A percentile compares a stretch with the other conserved stretches of the same genome.
Conservation (phyloP, 805 yeast species). For the Komagataella kurtzmanii region DNA sequence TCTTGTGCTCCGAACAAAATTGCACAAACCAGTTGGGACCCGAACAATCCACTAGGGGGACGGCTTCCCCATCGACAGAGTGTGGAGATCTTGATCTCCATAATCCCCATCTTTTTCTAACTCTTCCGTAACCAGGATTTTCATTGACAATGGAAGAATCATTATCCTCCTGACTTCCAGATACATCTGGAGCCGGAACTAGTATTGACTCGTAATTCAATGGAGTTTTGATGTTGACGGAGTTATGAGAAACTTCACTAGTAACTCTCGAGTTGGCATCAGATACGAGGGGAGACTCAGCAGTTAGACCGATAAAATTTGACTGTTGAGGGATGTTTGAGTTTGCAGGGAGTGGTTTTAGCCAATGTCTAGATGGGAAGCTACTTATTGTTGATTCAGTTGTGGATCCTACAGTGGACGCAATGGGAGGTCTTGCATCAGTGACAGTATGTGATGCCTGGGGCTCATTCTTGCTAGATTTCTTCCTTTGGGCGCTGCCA, state of each 20-base stretch:
- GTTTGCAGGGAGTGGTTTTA: not conserved
- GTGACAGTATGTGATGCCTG: not conserved
- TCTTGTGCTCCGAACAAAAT: not conserved
- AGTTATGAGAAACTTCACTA: not conserved
- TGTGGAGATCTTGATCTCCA: not conserved
- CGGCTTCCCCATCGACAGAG: not conserved
- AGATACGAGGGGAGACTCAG: not conserved
- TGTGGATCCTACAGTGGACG: not conserved
- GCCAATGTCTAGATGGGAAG: not conserved
- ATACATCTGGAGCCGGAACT: not conserved
- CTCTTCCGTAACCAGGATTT: not conserved
- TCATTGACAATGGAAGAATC: not conserved
- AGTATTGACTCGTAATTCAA: not conserved
- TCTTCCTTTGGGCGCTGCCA: not conserved
- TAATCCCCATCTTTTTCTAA: not conserved
- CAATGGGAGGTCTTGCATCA: not conserved
- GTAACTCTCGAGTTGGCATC: not conserved
- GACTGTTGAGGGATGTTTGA: not conserved
- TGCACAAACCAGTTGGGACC: not conserved
- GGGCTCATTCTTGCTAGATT: not conserved
- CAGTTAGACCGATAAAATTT: not conserved
- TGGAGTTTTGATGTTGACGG: not conserved
- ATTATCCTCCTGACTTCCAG: not conserved
- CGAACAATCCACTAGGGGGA: not conserved
- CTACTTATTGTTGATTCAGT: not conserved